phyloP scores from a whole-genome alignment of 1,284 basidiomycete species.

The Erythrobasidium hasegawianum region DNA sequence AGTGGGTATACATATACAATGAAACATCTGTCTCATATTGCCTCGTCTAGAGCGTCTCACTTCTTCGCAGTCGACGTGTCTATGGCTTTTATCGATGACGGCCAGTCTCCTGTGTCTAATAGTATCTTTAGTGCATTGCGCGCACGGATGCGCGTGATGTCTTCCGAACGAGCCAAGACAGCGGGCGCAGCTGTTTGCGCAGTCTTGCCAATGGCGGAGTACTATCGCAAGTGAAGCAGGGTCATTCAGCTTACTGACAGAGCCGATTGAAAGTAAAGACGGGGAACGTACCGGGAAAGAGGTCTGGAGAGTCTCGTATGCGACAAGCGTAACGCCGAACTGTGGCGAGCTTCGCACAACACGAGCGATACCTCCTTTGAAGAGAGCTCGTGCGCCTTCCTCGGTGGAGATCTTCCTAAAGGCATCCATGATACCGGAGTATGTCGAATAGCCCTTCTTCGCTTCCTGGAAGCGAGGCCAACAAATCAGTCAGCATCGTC shows the following conservation, averaged over 20 bases:
- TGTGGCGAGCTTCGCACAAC: conserved; percentile 66
- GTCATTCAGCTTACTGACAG: conserved; percentile 16
- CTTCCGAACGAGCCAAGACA: conserved; percentile 61
- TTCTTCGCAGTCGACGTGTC: not conserved
- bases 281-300: conserved; percentile 54
- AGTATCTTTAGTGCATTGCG: conserved; percentile 88
- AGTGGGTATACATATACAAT: no score
- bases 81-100: no score
- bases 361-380: conserved; percentile 92
- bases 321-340: conserved; percentile 51
- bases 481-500: not conserved
- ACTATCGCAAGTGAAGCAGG: conserved; percentile 5
- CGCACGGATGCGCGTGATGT: conserved; percentile 79
- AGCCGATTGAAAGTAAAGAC: not conserved
- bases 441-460: conserved; percentile 82
- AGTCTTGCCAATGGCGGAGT: conserved; percentile 12
- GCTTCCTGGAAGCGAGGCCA: conserved; percentile 59
- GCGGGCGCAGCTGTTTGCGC: conserved; percentile 62
- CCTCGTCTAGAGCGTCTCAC: not conserved
- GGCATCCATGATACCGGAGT: conserved; percentile 86
- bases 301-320: conserved; percentile 65
- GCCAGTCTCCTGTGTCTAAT: conserved; percentile 54
- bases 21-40: no score
- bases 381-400: conserved; percentile 83
- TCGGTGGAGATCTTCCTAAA: conserved; percentile 74